Base-by-base conservation (phyloP, 805 yeast genomes). In the Candida morakotiae region DNA sequence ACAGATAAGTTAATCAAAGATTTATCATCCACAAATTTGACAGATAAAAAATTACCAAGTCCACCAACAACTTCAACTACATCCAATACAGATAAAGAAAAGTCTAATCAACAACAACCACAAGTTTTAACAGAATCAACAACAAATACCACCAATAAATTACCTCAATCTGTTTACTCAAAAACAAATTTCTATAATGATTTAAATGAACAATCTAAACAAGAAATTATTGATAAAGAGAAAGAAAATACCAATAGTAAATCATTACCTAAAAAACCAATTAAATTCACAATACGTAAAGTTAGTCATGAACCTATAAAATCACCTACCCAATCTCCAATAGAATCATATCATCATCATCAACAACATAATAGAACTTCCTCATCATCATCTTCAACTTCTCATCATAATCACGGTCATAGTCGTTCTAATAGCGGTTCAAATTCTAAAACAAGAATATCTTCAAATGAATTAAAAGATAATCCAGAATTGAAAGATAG, bases 271-370 rank as follows among this genome's bases (percentile, higher is more conserved):
- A 50, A 52, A 32, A 59, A 55, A 37, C 56, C 67, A 10, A 47
- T 61, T 30, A 56, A 49, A 39, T 62, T 62, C 38, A 62, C 62
- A 3, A 66, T 62, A 2, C 42, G 65, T 20, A 60, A 58, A 42
- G 64, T 60, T 5, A 52, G 57, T 6, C 56, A 55, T 35, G 66
- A 58, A 21, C 42, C 55, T 5, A 49, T 56, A 22, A 37, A 34
- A 15, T 41, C 46, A 15, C 50, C 54, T 9, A 9, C 20, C 14
- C 11, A 23, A 28, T 22, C 40, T 2, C 41, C 41, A 11, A 18
- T 28, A 14, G 23, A 9, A 24, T n/a, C 17, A 9, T 10, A 24
- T 25, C 14, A 10, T 22, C 29, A 19, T 10, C 30, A 21, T 19
- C 21, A 19, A 5, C 26, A 24, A 24, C 8, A 7, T n/a, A 4